Evolutionary conservation across 139 green algal species (phyloP), one percentile per base, ranked within the genome.

Genomic region (Haematococcus sp.): DNA sequence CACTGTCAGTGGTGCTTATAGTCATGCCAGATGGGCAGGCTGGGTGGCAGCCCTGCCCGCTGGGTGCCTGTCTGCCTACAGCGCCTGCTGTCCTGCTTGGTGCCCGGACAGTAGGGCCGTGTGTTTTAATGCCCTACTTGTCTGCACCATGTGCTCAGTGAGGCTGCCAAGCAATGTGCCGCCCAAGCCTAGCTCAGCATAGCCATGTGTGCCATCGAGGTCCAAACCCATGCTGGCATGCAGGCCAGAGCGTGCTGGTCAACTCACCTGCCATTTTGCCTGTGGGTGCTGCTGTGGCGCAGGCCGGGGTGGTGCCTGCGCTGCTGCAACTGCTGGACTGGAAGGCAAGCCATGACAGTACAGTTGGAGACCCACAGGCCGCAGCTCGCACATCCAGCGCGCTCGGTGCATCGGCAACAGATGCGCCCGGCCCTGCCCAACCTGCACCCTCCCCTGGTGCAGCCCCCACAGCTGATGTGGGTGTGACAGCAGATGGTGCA

Each of bases 281-380:
- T 11, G 40, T 49, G 7, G 40, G 40, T n/a, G n/a, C n/a, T n/a
- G n/a, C n/a, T n/a, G n/a, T n/a, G 27, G 68, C 93, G 49, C 34
- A 64, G 17, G 73, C 51, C 49, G 61, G 52, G 0, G 46, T 88
- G 2, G 33, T 74, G 1, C 64, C 72, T 59, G 63, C 73, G 44
- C 81, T 96, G 77, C 81, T 49, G 11, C 40, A 49, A 11, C 40
- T 97, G 55, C 80, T 97, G 52, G 92, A 97, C 73, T 96, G 92
- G 91, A 78, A 83, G 32, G 25, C 40, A 25, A 25, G 40, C 11
- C 40, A 49, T 11, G 11, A 11, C 40, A 49, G 40, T 11, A 49
- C 40, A 49, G 40, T 11, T 19, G 40, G 7, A 49, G 40, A 7
- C 7, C 40, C 11, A 11, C 40, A 49, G 40, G 40, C 7, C 40